phyloP scores from a whole-genome alignment of 2,329 filamentous ascomycete genomes.

The Tolypocladium album region DNA sequence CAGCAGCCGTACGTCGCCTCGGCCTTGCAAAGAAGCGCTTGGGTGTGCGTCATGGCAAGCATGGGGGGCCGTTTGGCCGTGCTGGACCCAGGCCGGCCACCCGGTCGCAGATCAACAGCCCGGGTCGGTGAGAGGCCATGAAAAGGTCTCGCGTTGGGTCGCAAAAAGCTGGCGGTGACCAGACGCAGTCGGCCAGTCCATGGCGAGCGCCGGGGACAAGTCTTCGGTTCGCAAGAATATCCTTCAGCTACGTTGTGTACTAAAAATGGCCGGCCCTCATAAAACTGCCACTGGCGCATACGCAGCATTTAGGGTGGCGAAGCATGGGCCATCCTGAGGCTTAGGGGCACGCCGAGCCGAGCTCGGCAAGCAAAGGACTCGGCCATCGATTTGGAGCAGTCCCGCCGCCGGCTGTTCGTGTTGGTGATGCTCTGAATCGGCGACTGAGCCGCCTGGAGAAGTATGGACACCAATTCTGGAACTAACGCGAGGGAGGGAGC shows the following conservation, averaged over 20 bases:
- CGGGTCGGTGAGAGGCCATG: neutral
- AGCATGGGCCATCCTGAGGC: neutral
- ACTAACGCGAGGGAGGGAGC: neutral
- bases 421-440: neutral
- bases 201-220: neutral
- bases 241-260: neutral
- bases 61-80: slow-evolving; percentile 1
- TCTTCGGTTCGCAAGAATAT: neutral
- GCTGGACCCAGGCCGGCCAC: neutral
- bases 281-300: neutral
- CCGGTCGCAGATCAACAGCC: neutral
- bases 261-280: neutral
- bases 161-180: neutral
- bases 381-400: neutral
- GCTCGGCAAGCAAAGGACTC: neutral
- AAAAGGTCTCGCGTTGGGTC: no score
- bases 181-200: neutral
- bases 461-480: neutral
- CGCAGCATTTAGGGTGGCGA: neutral
- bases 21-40: neutral
- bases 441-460: neutral
- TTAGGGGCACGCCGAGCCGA: neutral
- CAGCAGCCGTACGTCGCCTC: neutral
- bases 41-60: slow-evolving; percentile 3
- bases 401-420: neutral